phyloP scores from a whole-genome alignment of 306 rosid genomes.

The Heteromeles arbutifolia region DNA sequence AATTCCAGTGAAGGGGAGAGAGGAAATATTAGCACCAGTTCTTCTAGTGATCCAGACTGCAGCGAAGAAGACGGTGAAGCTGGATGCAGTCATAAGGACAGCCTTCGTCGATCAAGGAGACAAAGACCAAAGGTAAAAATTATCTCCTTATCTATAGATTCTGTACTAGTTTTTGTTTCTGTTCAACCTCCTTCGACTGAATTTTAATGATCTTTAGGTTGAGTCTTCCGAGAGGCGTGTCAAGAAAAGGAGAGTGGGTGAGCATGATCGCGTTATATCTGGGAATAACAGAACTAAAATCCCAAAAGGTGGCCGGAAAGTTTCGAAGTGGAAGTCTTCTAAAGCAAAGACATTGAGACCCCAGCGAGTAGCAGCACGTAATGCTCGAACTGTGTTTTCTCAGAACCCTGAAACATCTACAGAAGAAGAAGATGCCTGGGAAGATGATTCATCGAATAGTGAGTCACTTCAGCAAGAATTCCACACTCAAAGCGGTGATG shows the following conservation, averaged over 20 bases:
- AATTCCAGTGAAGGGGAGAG: conserved; percentile 60
- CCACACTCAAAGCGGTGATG: conserved; percentile 31
- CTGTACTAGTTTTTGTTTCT: conserved; percentile 6
- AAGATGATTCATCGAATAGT: conserved; percentile 54
- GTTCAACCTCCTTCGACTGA: conserved; percentile 18
- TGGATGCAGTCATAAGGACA: conserved; percentile 43
- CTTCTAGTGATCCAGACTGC: conserved; percentile 55
- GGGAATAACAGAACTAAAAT: conserved; percentile 47
- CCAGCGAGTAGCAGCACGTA: conserved; percentile 64
- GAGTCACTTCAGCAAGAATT: conserved; percentile 28
- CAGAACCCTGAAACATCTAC: conserved; percentile 55
- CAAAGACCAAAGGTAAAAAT: conserved; percentile 46
- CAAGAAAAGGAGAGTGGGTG: conserved; percentile 67
- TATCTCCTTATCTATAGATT: conserved; percentile 4
- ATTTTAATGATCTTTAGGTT: conserved; percentile 36
- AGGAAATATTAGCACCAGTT: conserved; percentile 41
- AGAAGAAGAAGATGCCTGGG: conserved; percentile 52
- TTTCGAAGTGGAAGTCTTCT: conserved; percentile 47
- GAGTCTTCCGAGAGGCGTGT: conserved; percentile 64
- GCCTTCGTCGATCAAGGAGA: conserved; percentile 75
- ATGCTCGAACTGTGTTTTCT: conserved; percentile 66
- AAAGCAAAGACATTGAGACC: conserved; percentile 54
- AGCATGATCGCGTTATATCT: conserved; percentile 39
- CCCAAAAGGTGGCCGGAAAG: conserved; percentile 36
- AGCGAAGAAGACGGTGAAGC: conserved; percentile 39